Conservation (phyloP, 1,284 basidiomycete genomes). For the Fomitopsis schrenkii region DNA sequence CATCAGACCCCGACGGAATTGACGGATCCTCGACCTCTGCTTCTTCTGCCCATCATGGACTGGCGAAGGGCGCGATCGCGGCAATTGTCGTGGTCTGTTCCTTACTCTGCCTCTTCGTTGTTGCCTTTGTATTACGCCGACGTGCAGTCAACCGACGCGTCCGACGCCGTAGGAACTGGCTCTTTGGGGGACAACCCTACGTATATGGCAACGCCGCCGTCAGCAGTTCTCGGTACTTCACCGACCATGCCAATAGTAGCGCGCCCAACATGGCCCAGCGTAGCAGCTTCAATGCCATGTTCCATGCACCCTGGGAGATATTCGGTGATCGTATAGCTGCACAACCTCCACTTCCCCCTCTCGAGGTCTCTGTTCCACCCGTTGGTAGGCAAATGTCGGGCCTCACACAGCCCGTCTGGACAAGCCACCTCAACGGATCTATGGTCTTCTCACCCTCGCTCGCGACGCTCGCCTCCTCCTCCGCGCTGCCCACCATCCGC, state of each 20-base stretch:
- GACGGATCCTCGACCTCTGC: not conserved
- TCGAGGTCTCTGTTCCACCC: slow-evolving; percentile 7
- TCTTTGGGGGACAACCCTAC: slow-evolving; percentile 10
- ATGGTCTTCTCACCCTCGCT: slow-evolving; percentile 11
- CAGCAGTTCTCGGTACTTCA: slow-evolving; percentile 19
- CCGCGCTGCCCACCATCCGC: slow-evolving; percentile 13
- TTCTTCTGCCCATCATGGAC: slow-evolving; percentile 1
- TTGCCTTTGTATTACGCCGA: slow-evolving; percentile 14
- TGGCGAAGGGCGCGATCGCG: slow-evolving; percentile 12
- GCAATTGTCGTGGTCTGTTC: slow-evolving; percentile 12
- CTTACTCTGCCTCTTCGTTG: slow-evolving; percentile 10
- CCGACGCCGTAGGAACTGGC: slow-evolving; percentile 22
- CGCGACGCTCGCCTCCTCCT: slow-evolving; percentile 10
- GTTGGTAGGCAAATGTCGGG: not conserved
- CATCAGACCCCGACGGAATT: not conserved
- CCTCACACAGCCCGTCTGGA: slow-evolving; percentile 16
- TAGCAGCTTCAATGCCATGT: slow-evolving; percentile 37
- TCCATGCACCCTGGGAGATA: slow-evolving; percentile 8
- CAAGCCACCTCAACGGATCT: slow-evolving; percentile 14
- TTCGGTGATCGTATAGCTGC: slow-evolving; percentile 4
- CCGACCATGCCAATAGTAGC: slow-evolving; percentile 8
- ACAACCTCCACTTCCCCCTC: slow-evolving; percentile 3
- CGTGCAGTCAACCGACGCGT: slow-evolving; percentile 17
- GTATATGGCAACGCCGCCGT: slow-evolving; percentile 7
- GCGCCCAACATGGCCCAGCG: slow-evolving; percentile 23